Evolutionary conservation across 2,329 filamentous ascomycete species (phyloP), one percentile per base, ranked within the genome.

Genomic region (Talaromyces sp.): DNA sequence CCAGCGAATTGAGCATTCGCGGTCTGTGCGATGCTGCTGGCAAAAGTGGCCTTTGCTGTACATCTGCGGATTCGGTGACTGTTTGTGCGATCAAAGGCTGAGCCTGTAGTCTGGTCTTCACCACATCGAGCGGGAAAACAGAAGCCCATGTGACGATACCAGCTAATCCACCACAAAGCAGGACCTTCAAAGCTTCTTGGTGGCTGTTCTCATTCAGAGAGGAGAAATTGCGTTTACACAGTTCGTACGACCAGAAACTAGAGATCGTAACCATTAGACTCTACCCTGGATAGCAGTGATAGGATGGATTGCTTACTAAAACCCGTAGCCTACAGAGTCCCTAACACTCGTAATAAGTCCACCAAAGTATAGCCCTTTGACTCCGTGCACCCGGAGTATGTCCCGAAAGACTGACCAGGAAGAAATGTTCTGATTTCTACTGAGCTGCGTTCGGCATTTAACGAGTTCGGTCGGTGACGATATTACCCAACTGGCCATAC

Each of bases 241-340:
- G 80, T 77, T 96, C 91, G 73, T 97, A 98, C 1, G 90, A 90
- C 90, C 91, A 96, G 76, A 98, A 98, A 74, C 85, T 87, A 65
- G 65, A 52, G 6, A 8, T 60, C 9, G 3, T 31, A 27, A 31
- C 24, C 5, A 39, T 47, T 60, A 54, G 48, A 35, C 48, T 35
- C 33, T 14, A 8, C 1, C 16, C 3, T 33, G 43, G 3, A 47
- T 16, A 8, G 13, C 24, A 47, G 24, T 14, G 52, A 24, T 11
- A 41, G 14, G 68, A 52, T 50, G 52, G 52, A 43, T 14, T 62
- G 73, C 83, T 72, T 82, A 87, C 85, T 97, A 98, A 77, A 97
- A 97, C 0, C 93, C 94, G 78, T 97, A 98, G n/a, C 94, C 94
- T 63, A 97, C 85, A 65, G 90, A 89, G 77, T 98, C 94, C 59